Conservation (phyloP, 805 yeast species). For the Saturnispora halmiae region DNA sequence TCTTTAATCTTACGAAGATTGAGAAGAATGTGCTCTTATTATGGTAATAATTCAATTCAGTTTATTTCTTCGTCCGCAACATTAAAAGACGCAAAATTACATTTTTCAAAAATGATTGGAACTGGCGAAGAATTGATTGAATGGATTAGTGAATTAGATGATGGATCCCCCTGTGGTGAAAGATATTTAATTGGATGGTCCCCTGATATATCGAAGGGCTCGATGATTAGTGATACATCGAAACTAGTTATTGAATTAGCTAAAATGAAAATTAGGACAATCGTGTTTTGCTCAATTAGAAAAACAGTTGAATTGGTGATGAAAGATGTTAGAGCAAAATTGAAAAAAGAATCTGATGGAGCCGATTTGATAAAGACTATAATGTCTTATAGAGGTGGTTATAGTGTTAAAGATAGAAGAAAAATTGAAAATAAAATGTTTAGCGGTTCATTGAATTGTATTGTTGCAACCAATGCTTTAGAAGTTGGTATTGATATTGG, state of each 20-base stretch:
- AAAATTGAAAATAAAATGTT: conserved; percentile 87
- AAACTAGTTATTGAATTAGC: conserved; percentile 60
- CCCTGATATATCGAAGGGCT: conserved; percentile 61
- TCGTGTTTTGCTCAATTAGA: conserved; percentile 85
- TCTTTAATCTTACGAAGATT: conserved; percentile 76
- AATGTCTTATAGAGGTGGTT: conserved; percentile 94
- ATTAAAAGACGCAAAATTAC: conserved; percentile 58
- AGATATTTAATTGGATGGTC: conserved; percentile 77
- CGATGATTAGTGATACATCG: conserved; percentile 71
- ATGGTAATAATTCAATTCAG: conserved; percentile 45
- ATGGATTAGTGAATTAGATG: conserved; percentile 46
- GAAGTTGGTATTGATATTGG: conserved; percentile 96
- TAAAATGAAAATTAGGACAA: conserved; percentile 58
- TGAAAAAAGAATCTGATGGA: conserved; percentile 38
- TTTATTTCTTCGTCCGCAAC: conserved; percentile 95
- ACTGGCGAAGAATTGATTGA: conserved; percentile 39
- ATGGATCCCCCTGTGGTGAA: conserved; percentile 84
- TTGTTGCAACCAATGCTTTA: conserved; percentile 89
- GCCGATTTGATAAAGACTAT: conserved; percentile 48
- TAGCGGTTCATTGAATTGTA: conserved; percentile 72
- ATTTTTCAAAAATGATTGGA: conserved; percentile 71
- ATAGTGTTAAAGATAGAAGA: conserved; percentile 77
- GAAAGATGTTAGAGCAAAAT: conserved; percentile 63
- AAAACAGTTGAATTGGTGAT: conserved; percentile 78
- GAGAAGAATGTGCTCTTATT: conserved; percentile 48